Evolutionary conservation across 148 eudicot species (phyloP).

Genomic region (Persicaria tinctoria): DNA sequence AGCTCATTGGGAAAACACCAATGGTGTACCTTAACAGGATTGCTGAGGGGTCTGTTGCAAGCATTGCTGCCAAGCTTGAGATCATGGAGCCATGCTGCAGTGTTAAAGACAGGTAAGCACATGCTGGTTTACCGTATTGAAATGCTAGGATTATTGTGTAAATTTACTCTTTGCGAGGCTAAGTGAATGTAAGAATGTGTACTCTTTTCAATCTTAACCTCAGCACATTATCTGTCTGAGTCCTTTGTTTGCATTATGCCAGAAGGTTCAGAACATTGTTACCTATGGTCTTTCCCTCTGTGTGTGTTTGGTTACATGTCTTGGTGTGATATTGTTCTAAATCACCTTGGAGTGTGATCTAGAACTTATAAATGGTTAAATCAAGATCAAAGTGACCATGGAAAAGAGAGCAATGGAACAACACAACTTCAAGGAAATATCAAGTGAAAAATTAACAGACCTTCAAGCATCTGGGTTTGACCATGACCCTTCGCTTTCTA

Average conservation of each 20-base stretch:
- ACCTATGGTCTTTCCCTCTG: neutral
- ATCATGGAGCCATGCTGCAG: slow-evolving; percentile 99
- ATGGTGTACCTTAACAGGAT: slow-evolving; percentile 90
- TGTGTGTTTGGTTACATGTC: neutral
- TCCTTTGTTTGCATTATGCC: neutral
- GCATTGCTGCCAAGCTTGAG: slow-evolving; percentile 95
- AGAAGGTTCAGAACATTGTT: neutral
- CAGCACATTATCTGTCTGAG: neutral
- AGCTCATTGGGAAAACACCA: slow-evolving; percentile 96
- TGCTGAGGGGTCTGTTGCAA: slow-evolving; percentile 70
- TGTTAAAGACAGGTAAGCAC: slow-evolving; percentile 83
- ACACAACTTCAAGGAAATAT: neutral
- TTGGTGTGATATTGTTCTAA: neutral
- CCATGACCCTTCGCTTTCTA: neutral
- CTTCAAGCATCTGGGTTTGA: neutral
- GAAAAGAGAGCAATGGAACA: neutral
- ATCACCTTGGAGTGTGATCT: neutral
- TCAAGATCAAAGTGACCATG: neutral
- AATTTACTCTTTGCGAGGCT: neutral
- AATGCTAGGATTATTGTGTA: neutral
- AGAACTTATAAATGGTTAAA: neutral
- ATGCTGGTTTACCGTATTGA: neutral
- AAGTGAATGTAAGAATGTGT: neutral
- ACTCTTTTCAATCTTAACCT: neutral
- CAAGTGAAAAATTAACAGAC: neutral